Base-by-base conservation (phyloP, 805 yeast genomes). In the Yamadazyma nakazawae region DNA sequence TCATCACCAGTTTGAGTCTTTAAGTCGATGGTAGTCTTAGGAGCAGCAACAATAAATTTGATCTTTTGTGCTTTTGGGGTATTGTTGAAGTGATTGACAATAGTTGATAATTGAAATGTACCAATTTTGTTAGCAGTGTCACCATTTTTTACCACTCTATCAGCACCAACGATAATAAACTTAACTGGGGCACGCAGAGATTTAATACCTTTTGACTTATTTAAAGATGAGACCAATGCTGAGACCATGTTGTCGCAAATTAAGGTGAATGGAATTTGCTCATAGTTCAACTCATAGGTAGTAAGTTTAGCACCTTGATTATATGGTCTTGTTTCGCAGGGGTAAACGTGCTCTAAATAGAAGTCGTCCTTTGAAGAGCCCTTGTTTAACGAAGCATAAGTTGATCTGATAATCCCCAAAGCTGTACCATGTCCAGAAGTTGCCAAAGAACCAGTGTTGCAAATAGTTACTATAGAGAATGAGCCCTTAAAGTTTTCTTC, bases 341-440 rank as follows among this genome's bases (percentile, higher is more conserved):
- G 92, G 56, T 82, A 94, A 0, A 84, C 94, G 42, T 82, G 89
- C 9, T 79, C 74, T 53, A 92, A 67, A 59, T 73, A 75, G 37
- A 81, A 78, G 0, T 68, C 59, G 31, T 46, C 46, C 26, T 62
- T 64, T 9, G 55, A 55, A 1, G 62, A 47, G 9, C 49, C 48
- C 40, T 62, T 50, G 0, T 80, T 63, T 50, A 71, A 72, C 66
- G 44, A 62, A 59, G 76, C 76, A 78, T 51, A 57, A 2, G 87
- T 71, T 0, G 96, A 81, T 54, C 98, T 79, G 34, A 92, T 81
- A 19, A 94, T 88, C 12, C 99, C 98, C 26, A 92, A 74, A 0
- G 98, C 98, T 5, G 99, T 92, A 26, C 99, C 99, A 62, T 90
- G 92, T 2, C 98, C 98, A 3, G 98, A 88, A 1, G 99, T 92